These are phyloP conservation scores for Sarcocystis neurona DNA, from an alignment of 169 alveolate species.

Conservation along the genomic window DNA sequence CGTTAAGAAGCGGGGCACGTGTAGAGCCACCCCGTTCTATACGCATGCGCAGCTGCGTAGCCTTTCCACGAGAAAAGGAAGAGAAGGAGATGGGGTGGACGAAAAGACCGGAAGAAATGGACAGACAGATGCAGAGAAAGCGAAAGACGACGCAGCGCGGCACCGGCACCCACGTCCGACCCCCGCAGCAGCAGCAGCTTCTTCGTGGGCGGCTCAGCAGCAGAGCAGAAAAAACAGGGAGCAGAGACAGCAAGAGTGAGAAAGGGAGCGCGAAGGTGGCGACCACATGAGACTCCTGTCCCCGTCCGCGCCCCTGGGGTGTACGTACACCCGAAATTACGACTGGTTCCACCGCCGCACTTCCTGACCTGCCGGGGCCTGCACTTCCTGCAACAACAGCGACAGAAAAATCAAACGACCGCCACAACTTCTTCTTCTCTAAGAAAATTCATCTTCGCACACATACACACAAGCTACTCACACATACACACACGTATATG, in stretches of 20 bases:
- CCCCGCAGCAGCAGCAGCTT: no score
- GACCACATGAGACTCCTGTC: not conserved
- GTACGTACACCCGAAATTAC: not conserved
- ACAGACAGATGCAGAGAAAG: no score
- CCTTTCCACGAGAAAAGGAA: no score
- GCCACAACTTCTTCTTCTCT: not conserved
- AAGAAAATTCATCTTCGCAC: not conserved
- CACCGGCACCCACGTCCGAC: no score
- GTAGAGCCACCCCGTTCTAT: no score
- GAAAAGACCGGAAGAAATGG: no score
- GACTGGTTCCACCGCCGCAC: slow-evolving; percentile 59
- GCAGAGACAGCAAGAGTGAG: not conserved
- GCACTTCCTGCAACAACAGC: slow-evolving; percentile 21
- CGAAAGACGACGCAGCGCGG: no score
- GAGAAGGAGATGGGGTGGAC: no score
- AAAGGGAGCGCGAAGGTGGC: not conserved
- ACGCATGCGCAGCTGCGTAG: no score
- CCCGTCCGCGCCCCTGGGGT: no score
- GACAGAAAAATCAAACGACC: not conserved
- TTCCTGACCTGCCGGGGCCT: slow-evolving; percentile 61
- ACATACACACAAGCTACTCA: not conserved
- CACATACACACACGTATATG: not conserved
- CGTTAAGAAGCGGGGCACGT: no score
- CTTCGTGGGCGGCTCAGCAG: no score
- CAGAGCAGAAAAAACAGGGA: not conserved